Base-by-base conservation (phyloP, 306 rosid genomes). In the Gleditsia sinensis region DNA sequence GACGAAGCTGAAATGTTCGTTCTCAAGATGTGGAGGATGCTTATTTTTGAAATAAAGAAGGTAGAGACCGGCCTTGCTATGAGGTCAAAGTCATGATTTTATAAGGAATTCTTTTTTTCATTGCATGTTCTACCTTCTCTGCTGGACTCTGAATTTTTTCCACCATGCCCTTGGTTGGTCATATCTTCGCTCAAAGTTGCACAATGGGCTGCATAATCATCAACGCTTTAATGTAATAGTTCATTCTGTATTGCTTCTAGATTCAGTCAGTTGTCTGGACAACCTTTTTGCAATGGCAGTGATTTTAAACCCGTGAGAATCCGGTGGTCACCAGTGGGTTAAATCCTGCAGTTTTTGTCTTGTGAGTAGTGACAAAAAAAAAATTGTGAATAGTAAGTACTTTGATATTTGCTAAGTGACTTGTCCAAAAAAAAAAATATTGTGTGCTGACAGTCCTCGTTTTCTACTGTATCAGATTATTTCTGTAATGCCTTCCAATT, bases 1-100 rank as follows among this genome's bases (percentile, higher is more conserved):
- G 99, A 95, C 63, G 99, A 95, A 87, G 98, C 99, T 28, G 99
- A 95, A 83, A 92, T 95, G 99, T 92, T 95, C 14, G 99, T 95
- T 77, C 96, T 95, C 74, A 95, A 95, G 89, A 95, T 95, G 99
- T 95, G 99, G 99, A 92, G 99, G 78, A 92, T 92, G 98, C 99
- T 95, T 75, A 95, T 95, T 84, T 95, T 90, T 65, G 99, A 95
- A 86, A 95, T 95, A 34, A 95, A 95, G 88, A 95, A 87, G 89
- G 99, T 95, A 54, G 99, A 95, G 87, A 83, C 91, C 7, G 97
- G 99, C 70, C 86, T 92, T 51, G 85, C 90, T 49, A 50, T 78
- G 67, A 91, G 88, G 74, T 81, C 94, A 66, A 86, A 89, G 78
- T 88, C 72, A 56, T 84, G 80, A 77, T 55, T 63, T 9, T 36